Percentiles rank a stretch among this genome's conserved stretches.
phyloP scores from a whole-genome alignment of 129 eudicot genomes.

The Lactuca sativa region DNA sequence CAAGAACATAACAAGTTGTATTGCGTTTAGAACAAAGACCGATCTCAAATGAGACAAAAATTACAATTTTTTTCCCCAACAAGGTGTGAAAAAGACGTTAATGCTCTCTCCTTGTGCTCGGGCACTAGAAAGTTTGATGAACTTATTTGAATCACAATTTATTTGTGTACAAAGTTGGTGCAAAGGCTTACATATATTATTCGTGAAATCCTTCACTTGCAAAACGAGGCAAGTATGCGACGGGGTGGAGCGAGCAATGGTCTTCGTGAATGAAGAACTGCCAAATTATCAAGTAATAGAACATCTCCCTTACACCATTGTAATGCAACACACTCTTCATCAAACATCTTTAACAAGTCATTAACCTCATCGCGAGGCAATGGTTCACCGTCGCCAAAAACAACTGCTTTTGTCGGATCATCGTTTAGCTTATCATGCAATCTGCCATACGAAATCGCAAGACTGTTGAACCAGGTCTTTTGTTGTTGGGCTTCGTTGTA shows the following conservation, averaged over 20 bases:
- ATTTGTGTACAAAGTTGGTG: neutral
- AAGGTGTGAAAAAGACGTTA: neutral
- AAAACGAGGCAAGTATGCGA: constrained; percentile 28
- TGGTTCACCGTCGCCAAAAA: constrained; percentile 69
- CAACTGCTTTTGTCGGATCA: constrained; percentile 57
- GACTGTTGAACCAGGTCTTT: constrained; percentile 68
- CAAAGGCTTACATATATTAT: neutral
- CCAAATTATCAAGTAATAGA: constrained; percentile 22
- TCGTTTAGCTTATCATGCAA: constrained; percentile 14
- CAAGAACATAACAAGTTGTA: neutral
- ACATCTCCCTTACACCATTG: constrained; percentile 32
- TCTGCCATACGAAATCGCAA: constrained; percentile 57
- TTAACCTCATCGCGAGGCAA: constrained; percentile 46
- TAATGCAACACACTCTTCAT: constrained; percentile 24
- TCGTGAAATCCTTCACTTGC: neutral
- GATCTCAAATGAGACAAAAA: neutral
- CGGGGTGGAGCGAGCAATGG: constrained; percentile 23
- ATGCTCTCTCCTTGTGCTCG: too few relatives aligned
- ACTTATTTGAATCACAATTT: neutral
- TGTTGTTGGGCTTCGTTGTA: constrained; percentile 45
- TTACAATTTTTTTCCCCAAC: neutral
- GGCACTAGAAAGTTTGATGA: neutral
- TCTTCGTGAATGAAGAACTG: constrained; percentile 25
- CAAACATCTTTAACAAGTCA: constrained; percentile 51
- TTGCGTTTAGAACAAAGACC: neutral